Evolutionary conservation across 371 early-diverging fungal species (phyloP), one percentile per base, ranked within the genome.

Genomic region (Mucor circinelloides): DNA sequence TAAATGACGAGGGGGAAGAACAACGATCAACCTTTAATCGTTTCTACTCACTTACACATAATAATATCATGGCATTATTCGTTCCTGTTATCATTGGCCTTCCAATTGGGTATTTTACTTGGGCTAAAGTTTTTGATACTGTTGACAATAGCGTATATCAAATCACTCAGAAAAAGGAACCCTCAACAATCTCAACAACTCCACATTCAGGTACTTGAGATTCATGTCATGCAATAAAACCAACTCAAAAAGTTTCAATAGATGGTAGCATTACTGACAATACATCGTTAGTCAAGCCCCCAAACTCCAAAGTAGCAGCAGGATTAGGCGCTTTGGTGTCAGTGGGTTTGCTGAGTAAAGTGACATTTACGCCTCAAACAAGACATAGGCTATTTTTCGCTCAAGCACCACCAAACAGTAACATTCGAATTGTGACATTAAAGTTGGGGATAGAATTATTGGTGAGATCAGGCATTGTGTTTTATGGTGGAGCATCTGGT

Each of bases 361-460:
- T 63, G 6, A 61, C 63, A 50, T 79, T 82, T 58, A 63, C 69
- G 10, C 57, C 68, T 30, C 48, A 62, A 21, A 78, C 78, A n/a
- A 68, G 80, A 38, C 75, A 79, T 40, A 60, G 80, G 21, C 44
- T 82, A 0, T 82, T 82, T 63, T 82, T 82, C 40, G 82, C 74
- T 15, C 72, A 75, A 61, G 73, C 76, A 25, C 75, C 82, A 27
- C 69, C 72, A 1, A 69, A 74, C 23, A 46, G 76, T 4, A 73
- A 79, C 61, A 71, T 82, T 15, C 70, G 80, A 1, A 46, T 74
- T 17, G 78, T 65, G 7, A 77, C 82, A 5, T 46, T 76, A 19
- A 79, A 82, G 54, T 48, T 79, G 52, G 80, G 73, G 4, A 36
- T 74, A 12, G 80, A 82, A 34, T 30, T 82, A 38, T 38, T 79